Evolutionary conservation across 805 yeast species (phyloP), one percentile per base, ranked within the genome.

Genomic region (Candida silvicultrix): DNA sequence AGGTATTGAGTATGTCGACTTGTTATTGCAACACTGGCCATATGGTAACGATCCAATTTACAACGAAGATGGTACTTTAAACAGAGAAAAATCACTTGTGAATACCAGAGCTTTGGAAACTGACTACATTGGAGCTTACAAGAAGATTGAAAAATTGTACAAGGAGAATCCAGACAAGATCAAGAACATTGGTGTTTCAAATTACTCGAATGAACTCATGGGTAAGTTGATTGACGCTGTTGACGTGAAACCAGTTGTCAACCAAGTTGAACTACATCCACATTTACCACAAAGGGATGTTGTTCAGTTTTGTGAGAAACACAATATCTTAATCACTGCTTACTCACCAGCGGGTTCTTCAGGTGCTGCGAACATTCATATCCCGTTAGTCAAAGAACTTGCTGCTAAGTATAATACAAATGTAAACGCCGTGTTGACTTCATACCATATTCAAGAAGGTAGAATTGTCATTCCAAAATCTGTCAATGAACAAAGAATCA

Each of bases 1-100:
- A 49, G 80, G 80, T 0, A 57, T 85, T 44, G 95, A 84, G 41
- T 87, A 88, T 58, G 82, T 85, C 41, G 96, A 88, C 59, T 68
- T 88, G 52, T 76, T 79, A 56, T 73, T 89, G 53, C 77, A 86
- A 57, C 96, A 88, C 65, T 89, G 88, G 81, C 96, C 96, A 51
- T 73, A 85, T 64, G 12, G 44, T 49, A 37, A 56, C 54, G 19
- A 51, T 52, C 44, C 45, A 15, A 83, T 95, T 20, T 83, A 81
- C 34, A 47, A 48, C 69, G 82, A 80, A 61, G 85, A 55, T 48
- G 73, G 46, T 15, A 39, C 23, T 20, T 37, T 37, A 11, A 21
- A 37, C 25, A 89, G 94, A 20, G 25, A 37, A 12, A 21, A 19
- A 21, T 37, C 39, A 20, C 4, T 37, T 19, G 39, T n/a, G 4